Percentiles rank a stretch among this genome's conserved stretches.
Evolutionary conservation across 306 rosid species (phyloP).

Genomic region (Boehmeria nivea): DNA sequence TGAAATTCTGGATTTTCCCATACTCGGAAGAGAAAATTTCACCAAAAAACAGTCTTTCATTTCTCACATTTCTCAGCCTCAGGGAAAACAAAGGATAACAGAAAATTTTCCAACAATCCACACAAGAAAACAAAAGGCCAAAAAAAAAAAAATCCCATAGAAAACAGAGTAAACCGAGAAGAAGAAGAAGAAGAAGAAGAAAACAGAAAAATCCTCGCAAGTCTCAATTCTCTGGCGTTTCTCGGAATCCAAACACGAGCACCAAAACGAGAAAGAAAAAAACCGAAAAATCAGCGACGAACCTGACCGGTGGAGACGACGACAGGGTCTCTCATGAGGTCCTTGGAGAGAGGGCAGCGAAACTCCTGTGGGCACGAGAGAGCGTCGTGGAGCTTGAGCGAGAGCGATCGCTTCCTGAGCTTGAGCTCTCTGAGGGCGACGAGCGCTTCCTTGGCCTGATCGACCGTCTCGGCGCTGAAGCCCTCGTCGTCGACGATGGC

Average conservation of each 20-base stretch:
- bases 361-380: conserved; percentile 61
- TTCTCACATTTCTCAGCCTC: conserved; percentile 24
- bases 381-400: conserved; percentile 39
- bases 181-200: not conserved
- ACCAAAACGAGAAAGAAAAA: not conserved
- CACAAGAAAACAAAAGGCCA: no score
- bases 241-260: conserved; percentile 10
- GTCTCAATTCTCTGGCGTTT: conserved; percentile 11
- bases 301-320: conserved; percentile 83
- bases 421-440: conserved; percentile 54
- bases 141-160: no score
- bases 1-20: no score
- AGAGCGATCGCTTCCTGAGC: conserved; percentile 42
- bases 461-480: conserved; percentile 45
- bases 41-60: conserved; percentile 14
- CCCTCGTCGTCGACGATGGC: conserved; percentile 65
- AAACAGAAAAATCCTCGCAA: not conserved
- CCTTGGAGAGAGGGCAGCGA: conserved; percentile 76
- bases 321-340: conserved; percentile 93
- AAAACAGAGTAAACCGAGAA: conserved; percentile 9
- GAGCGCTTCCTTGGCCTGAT: conserved; percentile 54
- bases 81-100: conserved; percentile 8
- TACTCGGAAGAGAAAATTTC: no score
- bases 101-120: no score
- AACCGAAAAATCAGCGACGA: conserved; percentile 22